Conservation (phyloP, 305 asterid genomes). For the Solanum aculeatissimum region DNA sequence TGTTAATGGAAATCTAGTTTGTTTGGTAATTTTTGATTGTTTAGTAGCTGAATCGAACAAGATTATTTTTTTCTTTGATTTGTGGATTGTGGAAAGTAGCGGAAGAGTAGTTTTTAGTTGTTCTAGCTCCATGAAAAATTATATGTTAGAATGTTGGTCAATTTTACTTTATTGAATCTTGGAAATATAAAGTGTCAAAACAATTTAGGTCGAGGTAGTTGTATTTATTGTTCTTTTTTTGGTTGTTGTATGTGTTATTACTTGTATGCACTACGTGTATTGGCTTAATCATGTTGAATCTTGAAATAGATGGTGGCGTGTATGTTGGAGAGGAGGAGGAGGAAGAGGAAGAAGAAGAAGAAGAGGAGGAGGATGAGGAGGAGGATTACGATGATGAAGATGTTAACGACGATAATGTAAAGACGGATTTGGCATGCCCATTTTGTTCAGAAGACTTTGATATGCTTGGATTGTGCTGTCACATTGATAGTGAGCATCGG, state of each 20-base stretch:
- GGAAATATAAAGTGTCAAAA: not conserved
- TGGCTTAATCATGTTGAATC: not conserved
- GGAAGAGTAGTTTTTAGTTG: not conserved
- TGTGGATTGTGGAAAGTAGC: not conserved
- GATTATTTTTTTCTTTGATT: not conserved
- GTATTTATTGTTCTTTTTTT: not conserved
- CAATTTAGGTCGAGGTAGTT: not conserved
- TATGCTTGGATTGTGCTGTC: constrained; percentile 80
- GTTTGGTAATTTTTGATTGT: not conserved
- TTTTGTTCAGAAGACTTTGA: constrained; percentile 83
- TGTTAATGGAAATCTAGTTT: not conserved
- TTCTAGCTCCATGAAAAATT: not conserved
- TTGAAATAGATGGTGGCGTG: constrained; percentile 27
- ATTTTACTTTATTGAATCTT: not conserved
- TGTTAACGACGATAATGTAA: constrained; percentile 16
- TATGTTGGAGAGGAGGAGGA: constrained; percentile 6
- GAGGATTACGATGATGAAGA: constrained; percentile 38
- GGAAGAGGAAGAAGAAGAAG: constrained; percentile 32
- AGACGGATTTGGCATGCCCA: constrained; percentile 74
- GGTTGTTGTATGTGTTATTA: not conserved
- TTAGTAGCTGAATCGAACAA: not conserved
- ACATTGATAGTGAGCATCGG: constrained; percentile 80
- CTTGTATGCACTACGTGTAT: not conserved
- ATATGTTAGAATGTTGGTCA: not conserved
- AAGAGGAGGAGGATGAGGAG: constrained; percentile 35